Evolutionary conservation across 352 stramenopile species (phyloP), one percentile per base, ranked within the genome.

Genomic region (Plasmopara viticola): DNA sequence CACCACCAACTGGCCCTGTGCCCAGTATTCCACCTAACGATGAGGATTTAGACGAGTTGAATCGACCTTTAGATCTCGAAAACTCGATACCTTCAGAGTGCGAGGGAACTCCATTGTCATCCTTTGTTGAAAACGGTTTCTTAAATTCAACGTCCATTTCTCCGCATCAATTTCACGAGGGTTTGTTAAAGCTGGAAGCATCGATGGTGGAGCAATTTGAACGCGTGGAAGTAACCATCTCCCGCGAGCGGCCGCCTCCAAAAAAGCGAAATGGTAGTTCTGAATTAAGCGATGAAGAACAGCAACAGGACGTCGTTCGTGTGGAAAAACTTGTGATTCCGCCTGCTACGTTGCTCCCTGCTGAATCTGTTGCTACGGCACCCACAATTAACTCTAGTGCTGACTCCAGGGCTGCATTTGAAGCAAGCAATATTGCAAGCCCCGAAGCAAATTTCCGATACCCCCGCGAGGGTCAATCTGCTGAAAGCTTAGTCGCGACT

Each of bases 191-290:
- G 53, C 53, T 92, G 9, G 78, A 88, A 49, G 71, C 75, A 1
- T 64, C 77, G 1, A 78, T 92, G 63, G 63, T 59, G 0, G 66
- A 86, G 62, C 73, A 87, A 41, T 88, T 88, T 53, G 77, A 87
- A 48, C 74, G 78, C 28, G 76, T 92, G 6, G 78, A 89, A 51
- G 78, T 92, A 14, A 92, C 78, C 1, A 92, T 92, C 42, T 86
- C 75, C 0, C 72, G 80, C n/a, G 74, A 85, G 40, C 73, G 74
- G 5, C 75, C 78, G 8, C 60, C 66, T 6, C 53, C 73, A 6
- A 66, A 83, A 44, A 66, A 69, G 38, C 44, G 52, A 9, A 56
- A 39, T 12, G 54, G 52, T 29, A 70, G 58, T 30, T 70, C 63
- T 3, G 64, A 47, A 18, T 79, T 66, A 29, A 64, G 61, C 39